Percentiles rank a stretch among this genome's conserved stretches.
phyloP scores from a whole-genome alignment of 345 rosid genomes.

The Syzygium oleosum region DNA sequence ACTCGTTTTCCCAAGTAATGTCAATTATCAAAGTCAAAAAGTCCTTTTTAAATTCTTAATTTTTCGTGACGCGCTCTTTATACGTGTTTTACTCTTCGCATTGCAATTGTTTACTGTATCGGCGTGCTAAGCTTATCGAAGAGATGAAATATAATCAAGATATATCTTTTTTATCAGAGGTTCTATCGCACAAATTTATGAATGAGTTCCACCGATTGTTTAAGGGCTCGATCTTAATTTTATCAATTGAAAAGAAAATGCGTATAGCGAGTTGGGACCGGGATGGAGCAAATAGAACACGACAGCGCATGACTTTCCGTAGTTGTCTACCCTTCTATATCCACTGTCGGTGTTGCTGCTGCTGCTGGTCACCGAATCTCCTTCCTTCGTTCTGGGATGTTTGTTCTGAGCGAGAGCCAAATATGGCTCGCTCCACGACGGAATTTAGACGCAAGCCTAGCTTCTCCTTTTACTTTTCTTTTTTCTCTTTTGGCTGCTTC shows the following conservation, averaged over 20 bases:
- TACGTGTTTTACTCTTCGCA: too few species aligned
- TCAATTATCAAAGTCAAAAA: background rate
- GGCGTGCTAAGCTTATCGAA: too few species aligned
- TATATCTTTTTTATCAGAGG: too few species aligned
- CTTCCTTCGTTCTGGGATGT: background rate
- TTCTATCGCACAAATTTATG: background rate
- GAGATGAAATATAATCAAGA: too few species aligned
- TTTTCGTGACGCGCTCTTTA: fast-evolving
- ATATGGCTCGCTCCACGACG: background rate
- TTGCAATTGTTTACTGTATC: too few species aligned
- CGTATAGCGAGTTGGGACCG: background rate
- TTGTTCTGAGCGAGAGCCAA: background rate
- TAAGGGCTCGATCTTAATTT: background rate
- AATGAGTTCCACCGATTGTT: background rate
- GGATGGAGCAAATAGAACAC: background rate
- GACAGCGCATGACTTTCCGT: background rate
- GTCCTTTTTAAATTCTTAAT: background rate
- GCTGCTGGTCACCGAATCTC: background rate
- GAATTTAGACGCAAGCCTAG: background rate
- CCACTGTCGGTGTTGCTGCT: background rate
- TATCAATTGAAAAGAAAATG: background rate
- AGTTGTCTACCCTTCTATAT: background rate
- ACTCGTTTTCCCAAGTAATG: background rate
- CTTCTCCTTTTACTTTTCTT: background rate
- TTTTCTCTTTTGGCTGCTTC: background rate